Percentiles rank a stretch among this genome's conserved stretches.
phyloP scores from a whole-genome alignment of 257 asterid species.

The Plantago ovata region DNA sequence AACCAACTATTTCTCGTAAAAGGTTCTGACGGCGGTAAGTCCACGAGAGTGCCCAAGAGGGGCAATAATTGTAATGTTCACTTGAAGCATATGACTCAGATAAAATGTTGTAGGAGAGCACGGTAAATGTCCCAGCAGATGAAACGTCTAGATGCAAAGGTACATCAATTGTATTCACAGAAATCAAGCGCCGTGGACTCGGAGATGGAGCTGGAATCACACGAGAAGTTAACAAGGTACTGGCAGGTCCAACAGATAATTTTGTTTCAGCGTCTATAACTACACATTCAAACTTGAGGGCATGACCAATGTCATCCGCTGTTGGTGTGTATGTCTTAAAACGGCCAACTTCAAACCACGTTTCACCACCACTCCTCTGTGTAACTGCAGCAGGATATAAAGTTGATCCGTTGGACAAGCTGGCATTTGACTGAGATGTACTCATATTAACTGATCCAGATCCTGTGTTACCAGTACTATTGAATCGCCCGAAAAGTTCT shows the following conservation, averaged over 20 bases:
- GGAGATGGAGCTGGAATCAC: conserved; percentile 99
- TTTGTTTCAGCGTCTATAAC: conserved; percentile 70
- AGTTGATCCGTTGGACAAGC: conserved; percentile 53
- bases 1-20: conserved; percentile 87
- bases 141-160: conserved; percentile 49
- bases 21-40: conserved; percentile 90
- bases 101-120: conserved; percentile 89
- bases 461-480: conserved; percentile 55
- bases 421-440: conserved; percentile 53
- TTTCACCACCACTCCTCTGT: conserved; percentile 83
- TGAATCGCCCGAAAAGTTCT: conserved; percentile 81
- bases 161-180: conserved; percentile 57
- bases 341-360: conserved; percentile 92
- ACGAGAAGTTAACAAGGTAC: conserved; percentile 68
- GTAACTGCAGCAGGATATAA: conserved; percentile 73
- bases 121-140: conserved; percentile 77
- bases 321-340: conserved; percentile 89
- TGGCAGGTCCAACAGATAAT: conserved; percentile 57
- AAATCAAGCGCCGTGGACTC: conserved; percentile 73
- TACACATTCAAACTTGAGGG: conserved; percentile 86
- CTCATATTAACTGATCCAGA: conserved; percentile 35
- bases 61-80: conserved; percentile 79
- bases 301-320: conserved; percentile 84
- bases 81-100: conserved; percentile 72
- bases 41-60: conserved; percentile 99